phyloP scores from a whole-genome alignment of 2,329 filamentous ascomycete genomes.

The Pestalotiopsis sp. region DNA sequence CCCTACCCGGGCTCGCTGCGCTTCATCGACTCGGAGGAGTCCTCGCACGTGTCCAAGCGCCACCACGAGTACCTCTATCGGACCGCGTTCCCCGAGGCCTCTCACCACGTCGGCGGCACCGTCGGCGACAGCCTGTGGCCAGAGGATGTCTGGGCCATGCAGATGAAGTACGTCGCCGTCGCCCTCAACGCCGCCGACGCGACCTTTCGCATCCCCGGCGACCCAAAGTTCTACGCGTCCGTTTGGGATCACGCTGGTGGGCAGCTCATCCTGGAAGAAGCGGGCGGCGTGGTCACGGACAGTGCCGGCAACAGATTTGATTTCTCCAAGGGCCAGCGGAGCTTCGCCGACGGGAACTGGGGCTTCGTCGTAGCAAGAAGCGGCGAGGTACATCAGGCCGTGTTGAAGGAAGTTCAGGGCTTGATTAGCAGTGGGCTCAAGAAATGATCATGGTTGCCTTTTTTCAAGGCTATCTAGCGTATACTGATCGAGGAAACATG shows the following conservation, averaged over 20 bases:
- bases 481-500: background rate
- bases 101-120: background rate
- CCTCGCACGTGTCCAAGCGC: background rate
- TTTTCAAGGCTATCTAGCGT: background rate
- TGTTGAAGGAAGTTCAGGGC: background rate
- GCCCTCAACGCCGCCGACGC: constrained; percentile 8
- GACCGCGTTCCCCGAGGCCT: background rate
- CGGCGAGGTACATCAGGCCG: background rate
- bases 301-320: constrained; percentile 38
- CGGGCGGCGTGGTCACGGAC: constrained; percentile 52
- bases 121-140: constrained; percentile 3
- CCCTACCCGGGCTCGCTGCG: constrained; percentile 1
- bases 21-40: constrained; percentile 1
- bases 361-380: constrained; percentile 4
- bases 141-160: constrained; percentile 9
- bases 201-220: constrained; percentile 7
- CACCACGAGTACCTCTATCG: constrained; percentile 5
- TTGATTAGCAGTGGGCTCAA: background rate
- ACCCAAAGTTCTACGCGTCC: constrained; percentile 24
- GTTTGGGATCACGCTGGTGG: constrained; percentile 61
- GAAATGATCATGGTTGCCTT: background rate
- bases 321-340: constrained; percentile 1
- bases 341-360: constrained; percentile 1
- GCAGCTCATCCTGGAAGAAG: constrained; percentile 51
- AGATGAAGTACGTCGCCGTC: constrained; percentile 14